Evolutionary conservation across 164 flowering plant species (phyloP).

Genomic region (Aristolochia fimbriata): DNA sequence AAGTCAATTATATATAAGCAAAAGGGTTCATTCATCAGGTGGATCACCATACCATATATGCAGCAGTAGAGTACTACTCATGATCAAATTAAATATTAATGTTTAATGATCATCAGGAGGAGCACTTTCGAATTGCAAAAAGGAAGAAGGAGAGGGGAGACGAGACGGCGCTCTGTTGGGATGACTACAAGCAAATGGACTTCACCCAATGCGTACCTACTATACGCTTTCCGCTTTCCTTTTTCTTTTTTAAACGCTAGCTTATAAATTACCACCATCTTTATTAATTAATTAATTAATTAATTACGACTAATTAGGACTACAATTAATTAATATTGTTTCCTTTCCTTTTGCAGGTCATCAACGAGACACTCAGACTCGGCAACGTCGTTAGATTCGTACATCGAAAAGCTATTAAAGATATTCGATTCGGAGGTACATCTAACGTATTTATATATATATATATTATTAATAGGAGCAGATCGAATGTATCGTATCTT

Average conservation of each 20-base stretch:
- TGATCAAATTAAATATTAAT: neutral
- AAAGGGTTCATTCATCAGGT: too few species aligned
- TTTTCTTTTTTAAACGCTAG: neutral
- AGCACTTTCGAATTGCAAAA: constrained; percentile 51
- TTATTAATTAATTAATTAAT: too few species aligned
- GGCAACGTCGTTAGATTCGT: constrained; percentile 91
- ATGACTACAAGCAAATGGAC: constrained; percentile 91
- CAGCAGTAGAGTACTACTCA: too few species aligned
- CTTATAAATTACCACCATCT: too few species aligned
- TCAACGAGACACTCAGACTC: constrained; percentile 74
- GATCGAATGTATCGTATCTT: neutral
- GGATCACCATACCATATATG: too few species aligned
- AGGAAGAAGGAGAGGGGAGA: constrained; percentile 40
- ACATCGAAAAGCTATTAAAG: constrained; percentile 78
- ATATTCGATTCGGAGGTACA: constrained; percentile 70
- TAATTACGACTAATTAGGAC: too few species aligned
- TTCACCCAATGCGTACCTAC: constrained; percentile 92
- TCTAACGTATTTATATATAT: neutral
- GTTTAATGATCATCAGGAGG: constrained; percentile 38
- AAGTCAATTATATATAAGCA: too few species aligned
- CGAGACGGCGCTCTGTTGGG: constrained; percentile 52
- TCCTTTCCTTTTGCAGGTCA: constrained; percentile 39
- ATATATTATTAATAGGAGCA: too few species aligned
- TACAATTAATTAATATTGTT: too few species aligned
- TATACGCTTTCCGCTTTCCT: too few species aligned